Conservation (phyloP, 1,139 yeast genomes). For the Trichomonascaceae sp. region DNA sequence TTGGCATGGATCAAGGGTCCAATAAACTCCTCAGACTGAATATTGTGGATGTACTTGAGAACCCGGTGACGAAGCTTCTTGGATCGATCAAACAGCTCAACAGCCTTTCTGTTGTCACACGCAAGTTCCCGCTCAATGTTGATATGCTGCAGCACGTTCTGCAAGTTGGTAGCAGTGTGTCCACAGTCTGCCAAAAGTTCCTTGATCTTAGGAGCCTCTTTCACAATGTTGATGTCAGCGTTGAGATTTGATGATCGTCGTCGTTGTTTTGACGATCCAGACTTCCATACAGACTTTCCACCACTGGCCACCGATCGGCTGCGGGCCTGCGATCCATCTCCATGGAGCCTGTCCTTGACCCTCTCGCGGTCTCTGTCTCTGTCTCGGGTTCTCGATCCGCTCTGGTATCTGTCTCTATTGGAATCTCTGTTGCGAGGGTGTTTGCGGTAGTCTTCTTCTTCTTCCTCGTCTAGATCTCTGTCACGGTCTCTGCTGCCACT, state of each 20-base stretch:
- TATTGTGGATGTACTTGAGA: constrained; percentile 67
- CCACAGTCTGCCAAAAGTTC: constrained; percentile 62
- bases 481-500: too few species aligned
- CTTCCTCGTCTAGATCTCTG: too few species aligned
- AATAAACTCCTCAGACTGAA: constrained; percentile 67
- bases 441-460: too few species aligned
- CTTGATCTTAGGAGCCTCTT: constrained; percentile 64
- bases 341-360: too few species aligned
- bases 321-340: too few species aligned
- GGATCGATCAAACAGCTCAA: constrained; percentile 56
- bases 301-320: too few species aligned
- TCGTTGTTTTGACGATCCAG: neutral
- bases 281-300: too few species aligned
- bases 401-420: too few species aligned
- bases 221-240: constrained; percentile 38
- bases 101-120: constrained; percentile 46
- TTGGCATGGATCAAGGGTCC: constrained; percentile 81
- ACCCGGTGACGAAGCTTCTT: constrained; percentile 65
- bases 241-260: constrained; percentile 1
- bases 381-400: too few species aligned
- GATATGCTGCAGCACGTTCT: constrained; percentile 49
- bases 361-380: constrained; percentile 7
- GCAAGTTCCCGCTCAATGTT: constrained; percentile 39
- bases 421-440: too few species aligned
- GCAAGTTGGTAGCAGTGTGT: constrained; percentile 59